These are phyloP conservation scores for Globisporangium irregulare DNA, from an alignment of 352 stramenopile species.

Conservation along the genomic window DNA sequence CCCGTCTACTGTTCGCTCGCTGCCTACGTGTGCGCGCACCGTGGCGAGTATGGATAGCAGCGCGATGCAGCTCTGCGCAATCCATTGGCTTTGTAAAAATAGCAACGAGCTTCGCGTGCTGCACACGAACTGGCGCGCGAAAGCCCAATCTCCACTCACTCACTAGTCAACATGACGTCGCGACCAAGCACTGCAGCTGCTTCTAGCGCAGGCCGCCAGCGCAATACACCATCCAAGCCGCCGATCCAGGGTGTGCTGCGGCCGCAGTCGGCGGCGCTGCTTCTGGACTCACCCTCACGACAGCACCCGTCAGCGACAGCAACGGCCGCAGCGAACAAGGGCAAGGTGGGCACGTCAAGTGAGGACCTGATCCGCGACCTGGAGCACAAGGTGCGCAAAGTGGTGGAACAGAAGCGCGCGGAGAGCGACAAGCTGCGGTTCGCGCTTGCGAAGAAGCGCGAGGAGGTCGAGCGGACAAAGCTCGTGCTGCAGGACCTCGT, in stretches of 20 bases:
- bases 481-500: slow-evolving; percentile 70
- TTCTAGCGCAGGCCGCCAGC: not conserved
- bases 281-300: slow-evolving; percentile 18
- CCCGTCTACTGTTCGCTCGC: not conserved
- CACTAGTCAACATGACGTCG: slow-evolving; percentile 2
- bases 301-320: not conserved
- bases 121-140: not conserved
- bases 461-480: slow-evolving; percentile 63
- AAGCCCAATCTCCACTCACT: not conserved
- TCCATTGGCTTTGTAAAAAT: not conserved
- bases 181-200: slow-evolving; percentile 8
- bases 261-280: slow-evolving; percentile 36
- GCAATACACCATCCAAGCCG: slow-evolving; percentile 10
- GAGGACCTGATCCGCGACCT: slow-evolving; percentile 78
- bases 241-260: slow-evolving; percentile 33
- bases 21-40: not conserved
- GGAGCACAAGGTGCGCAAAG: slow-evolving; percentile 71
- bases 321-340: slow-evolving; percentile 16
- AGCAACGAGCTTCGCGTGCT: not conserved
- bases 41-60: not conserved
- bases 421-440: slow-evolving; percentile 79
- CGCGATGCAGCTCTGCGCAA: not conserved
- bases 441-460: slow-evolving; percentile 55
- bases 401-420: slow-evolving; percentile 74
- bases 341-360: slow-evolving; percentile 55